Percentiles rank a stretch among this genome's conserved stretches.
Conservation (phyloP, 164 flowering plant genomes). For the Echeveria elegans region DNA sequence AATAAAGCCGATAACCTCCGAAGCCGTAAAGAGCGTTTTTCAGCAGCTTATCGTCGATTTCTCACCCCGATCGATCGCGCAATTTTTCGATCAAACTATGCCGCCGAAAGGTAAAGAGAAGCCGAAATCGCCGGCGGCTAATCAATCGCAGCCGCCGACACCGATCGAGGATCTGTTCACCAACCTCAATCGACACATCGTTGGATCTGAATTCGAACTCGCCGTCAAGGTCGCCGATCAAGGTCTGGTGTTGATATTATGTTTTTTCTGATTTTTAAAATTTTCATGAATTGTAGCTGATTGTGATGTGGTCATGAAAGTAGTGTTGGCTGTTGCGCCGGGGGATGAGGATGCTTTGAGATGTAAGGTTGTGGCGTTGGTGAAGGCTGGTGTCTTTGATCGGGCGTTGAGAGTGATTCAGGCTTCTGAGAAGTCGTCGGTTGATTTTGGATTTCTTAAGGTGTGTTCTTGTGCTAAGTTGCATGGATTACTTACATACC, state of each 20-base stretch:
- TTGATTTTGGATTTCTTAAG: conserved; percentile 61
- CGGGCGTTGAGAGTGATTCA: conserved; percentile 51
- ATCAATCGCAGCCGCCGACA: conserved; percentile 32
- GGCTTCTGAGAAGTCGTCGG: conserved; percentile 24
- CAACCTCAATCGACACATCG: conserved; percentile 57
- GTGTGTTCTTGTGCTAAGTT: conserved; percentile 17
- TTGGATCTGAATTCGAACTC: conserved; percentile 48
- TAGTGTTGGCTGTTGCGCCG: conserved; percentile 61
- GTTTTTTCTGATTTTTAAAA: background rate
- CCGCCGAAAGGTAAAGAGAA: conserved; percentile 75
- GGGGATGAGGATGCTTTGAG: conserved; percentile 81
- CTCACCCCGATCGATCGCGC: background rate
- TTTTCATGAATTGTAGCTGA: background rate
- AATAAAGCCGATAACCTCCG: background rate
- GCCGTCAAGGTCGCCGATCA: conserved; percentile 83
- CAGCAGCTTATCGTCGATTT: background rate
- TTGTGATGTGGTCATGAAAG: conserved; percentile 1
- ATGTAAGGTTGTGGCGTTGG: conserved; percentile 77
- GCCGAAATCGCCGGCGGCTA: conserved; percentile 28
- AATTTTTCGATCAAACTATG: conserved; percentile 33
- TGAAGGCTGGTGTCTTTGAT: conserved; percentile 54
- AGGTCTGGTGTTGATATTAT: conserved; percentile 24
- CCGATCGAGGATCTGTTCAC: conserved; percentile 84
- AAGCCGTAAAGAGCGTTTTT: background rate
- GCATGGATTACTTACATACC: background rate